phyloP scores from a whole-genome alignment of 2,329 filamentous ascomycete genomes.

The Lizonia empirigonia region DNA sequence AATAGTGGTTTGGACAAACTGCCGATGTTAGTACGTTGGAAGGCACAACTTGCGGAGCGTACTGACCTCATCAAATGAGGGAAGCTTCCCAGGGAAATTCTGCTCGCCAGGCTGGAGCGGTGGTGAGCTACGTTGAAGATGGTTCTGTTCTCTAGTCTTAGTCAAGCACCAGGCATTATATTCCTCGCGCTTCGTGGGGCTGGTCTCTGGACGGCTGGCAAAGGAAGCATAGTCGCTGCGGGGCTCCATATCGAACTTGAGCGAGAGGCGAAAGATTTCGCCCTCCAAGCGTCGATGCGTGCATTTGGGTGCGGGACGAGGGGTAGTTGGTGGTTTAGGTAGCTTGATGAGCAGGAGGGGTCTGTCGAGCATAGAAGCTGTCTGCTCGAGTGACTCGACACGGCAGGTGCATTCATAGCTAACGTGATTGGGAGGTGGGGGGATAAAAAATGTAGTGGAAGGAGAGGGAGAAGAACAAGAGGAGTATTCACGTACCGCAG shows the following conservation, averaged over 20 bases:
- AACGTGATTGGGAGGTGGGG: background rate
- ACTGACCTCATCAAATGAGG: slow-evolving; percentile 41
- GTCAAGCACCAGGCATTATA: slow-evolving; percentile 1
- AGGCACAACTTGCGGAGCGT: no score
- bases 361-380: background rate
- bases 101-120: slow-evolving; percentile 44
- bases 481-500: slow-evolving; percentile 37
- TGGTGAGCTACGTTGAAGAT: slow-evolving; percentile 38
- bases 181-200: background rate
- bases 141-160: slow-evolving; percentile 29
- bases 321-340: background rate
- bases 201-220: background rate
- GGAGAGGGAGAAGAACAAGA: slow-evolving; percentile 9
- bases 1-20: slow-evolving; percentile 38
- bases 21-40: slow-evolving; percentile 9
- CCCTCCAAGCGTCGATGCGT: background rate
- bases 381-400: background rate
- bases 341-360: background rate
- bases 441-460: slow-evolving; percentile 6
- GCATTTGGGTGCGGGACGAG: background rate
- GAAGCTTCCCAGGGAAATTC: slow-evolving; percentile 30
- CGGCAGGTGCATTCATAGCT: background rate
- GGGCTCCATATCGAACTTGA: background rate
- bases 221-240: background rate
- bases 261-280: background rate